Evolutionary conservation across 129 eudicot species (phyloP), one percentile per base, ranked within the genome.

Genomic region (Gnaphalium uliginosum): DNA sequence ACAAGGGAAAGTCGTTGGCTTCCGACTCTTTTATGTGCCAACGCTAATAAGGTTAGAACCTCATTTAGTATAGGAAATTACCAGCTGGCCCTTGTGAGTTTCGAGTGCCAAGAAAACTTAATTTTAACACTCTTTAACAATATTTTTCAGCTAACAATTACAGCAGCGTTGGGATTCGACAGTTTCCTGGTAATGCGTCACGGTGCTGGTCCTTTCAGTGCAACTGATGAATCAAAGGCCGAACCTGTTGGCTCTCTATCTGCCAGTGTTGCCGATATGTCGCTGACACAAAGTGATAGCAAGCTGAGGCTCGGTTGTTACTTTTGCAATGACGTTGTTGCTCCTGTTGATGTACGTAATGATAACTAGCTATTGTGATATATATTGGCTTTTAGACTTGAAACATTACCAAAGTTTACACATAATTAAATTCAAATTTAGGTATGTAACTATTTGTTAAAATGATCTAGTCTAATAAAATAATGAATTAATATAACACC

Each of bases 1-100:
- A 94, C 98, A 54, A 81, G 97, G 67, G 98, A 94, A 88, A 94
- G 97, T 76, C 92, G 98, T 53, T 94, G 98, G 98, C 96, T 90
- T 53, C 98, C 98, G 8, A 90, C 93, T 72, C 90, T 93, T 64
- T 82, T 88, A 72, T 83, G 83, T 70, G 75, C 93, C 74, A 85
- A 84, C 67, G 79, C 87, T 23, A 83, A 88, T 73, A 88, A 88
- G 87, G 92, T 84, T 68, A 29, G 53, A 67, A 15, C n/a, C 51
- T 65, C 19, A 21, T 65, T 35, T 68, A 26, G 19, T 21, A 23
- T 78, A 71, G 72, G 21, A 29, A 62, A 63, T 78, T 23, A 46
- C 54, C 19, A 30, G 64, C 15, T 4, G 13, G 76, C 70, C 37
- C 76, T 58, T 78, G 3, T 2, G 43, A 2, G 69, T 78, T 62